Evolutionary conservation across 371 early-diverging fungal species (phyloP), one percentile per base, ranked within the genome.

Genomic region (Circinella umbellata): DNA sequence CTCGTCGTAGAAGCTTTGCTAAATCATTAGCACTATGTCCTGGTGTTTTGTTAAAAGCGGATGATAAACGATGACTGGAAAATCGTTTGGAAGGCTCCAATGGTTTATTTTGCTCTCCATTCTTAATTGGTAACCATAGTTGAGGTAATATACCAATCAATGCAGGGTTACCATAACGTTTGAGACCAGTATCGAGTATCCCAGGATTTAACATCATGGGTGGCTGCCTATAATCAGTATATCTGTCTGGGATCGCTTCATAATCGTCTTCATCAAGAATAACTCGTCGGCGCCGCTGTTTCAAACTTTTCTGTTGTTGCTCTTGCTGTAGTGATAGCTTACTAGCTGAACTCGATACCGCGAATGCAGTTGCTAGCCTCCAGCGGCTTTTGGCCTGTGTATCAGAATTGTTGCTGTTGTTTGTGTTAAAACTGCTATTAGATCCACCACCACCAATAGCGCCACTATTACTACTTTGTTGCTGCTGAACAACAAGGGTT

Each of bases 141-240:
- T 89, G 87, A 3, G 94, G 94, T 60, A 93, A 71, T 13, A 85
- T 84, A 17, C 92, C 93, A 0, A 89, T 79, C 11, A 92, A 64
- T 0, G 86, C 87, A 5, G 94, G 94, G 63, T 92, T 85, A 47
- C 80, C 86, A 48, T 91, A 94, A 9, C 79, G 82, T 63, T 85
- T 83, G 63, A 92, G 83, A 1, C 92, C 90, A 38, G 90, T 86
- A 70, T 94, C 92, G 61, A 94, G 77, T 0, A 94, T 76, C 18
- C 94, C 94, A n/a, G 79, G 73, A 66, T 86, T 89, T 4, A 90
- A 71, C 6, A 83, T 84, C 91, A 93, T 93, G 3, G 92, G 91
- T 11, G 91, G 87, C 69, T 92, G 89, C n/a, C 75, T 75, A 60
- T 90, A 90, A 70, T 91, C 91, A 0, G 91, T 89, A 34, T 75